Evolutionary conservation across 495 filamentous ascomycete species (phyloP), one percentile per base, ranked within the genome.

Genomic region (Hyaloscypha variabilis): DNA sequence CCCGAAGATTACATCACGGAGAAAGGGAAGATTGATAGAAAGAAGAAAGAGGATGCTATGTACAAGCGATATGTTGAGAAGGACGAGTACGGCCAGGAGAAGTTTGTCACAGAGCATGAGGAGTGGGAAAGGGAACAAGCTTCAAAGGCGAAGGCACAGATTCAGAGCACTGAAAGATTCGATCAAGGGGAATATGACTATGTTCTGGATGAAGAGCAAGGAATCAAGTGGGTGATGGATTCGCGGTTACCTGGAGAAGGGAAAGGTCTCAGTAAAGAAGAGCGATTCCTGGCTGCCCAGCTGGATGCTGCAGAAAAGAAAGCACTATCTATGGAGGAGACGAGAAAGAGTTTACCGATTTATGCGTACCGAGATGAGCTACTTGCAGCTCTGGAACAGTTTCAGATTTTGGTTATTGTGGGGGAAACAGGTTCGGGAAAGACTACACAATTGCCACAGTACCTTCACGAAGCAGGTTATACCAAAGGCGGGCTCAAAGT

Each of bases 51-150:
- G 70, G 90, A 94, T 28, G 93, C 91, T 11, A 85, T 97, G 34
- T 95, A 96, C 78, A 91, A 91, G 71, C 90, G 94, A 24, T 93
- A 97, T 71, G 90, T 97, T 17, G 94, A 97, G 63, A 86, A 87
- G 54, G 93, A 96, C 58, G 91, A 97, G 68, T 85, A 88, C 54
- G 94, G 94, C 28, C 88, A 94, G 70, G 95, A 98, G 75, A 87
- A 89, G 68, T 96, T 91, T 70, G 82, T 97, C 57, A 97, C 95
- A 0, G 95, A 99, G 74, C 92, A 96, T 68, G 92, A 98, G 63
- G 92, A 97, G 74, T 98, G 93, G 94, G 95, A 99, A 76, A 76
- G 87, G 53, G 93, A 97, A 75, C 95, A 98, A 75, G 88, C 90
- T 6, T 85, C 90, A 67, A 96, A 96, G 75, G 95, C 92, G 2